Base-by-base conservation (phyloP, 2,329 filamentous ascomycete species). In the Alternaria sp. region DNA sequence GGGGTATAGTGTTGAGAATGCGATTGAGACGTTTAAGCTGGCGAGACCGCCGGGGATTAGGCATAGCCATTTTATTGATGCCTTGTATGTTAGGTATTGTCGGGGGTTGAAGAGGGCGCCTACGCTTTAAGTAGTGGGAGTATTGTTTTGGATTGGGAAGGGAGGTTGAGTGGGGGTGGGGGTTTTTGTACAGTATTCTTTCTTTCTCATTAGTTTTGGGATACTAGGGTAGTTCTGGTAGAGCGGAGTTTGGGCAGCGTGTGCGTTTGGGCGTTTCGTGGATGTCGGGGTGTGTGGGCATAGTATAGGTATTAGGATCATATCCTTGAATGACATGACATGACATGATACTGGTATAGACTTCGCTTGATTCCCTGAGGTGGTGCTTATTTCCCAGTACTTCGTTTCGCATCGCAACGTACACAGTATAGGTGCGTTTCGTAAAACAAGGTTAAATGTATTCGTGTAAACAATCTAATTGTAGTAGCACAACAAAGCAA, bases 1-100 rank as follows among this genome's bases (percentile, higher is more conserved):
- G 69, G 89, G 88, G 0, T 94, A 88, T 73, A 83, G 83, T 21
- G 87, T 97, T 2, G 87, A 92, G 72, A 88, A 91, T 58, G 95
- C 95, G 1, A 89, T 98, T 64, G 88, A 92, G 56, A 86, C 89
- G 64, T 98, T 98, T 81, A 89, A 89, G 18, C 81, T 82, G 68
- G 87, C 88, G 60, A 84, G 94, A 58, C 88, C 92, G 5, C 92
- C 93, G 15, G 95, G 95, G 0, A 97, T 98, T 73, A 89, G 92
- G 58, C 95, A 98, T 79, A 90, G 89, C 18, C 93, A 97, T 79
- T 98, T 98, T 73, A 84, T 95, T 65, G 93, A 97, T 75, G 89
- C 90, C 64, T 80, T 98, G 37, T 93, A 90, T 80, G 89, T 96
- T 66, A 86, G 93, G 65, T 97, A 97, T 78, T 88, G 82, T 59